A percentile compares a stretch with the other conserved stretches of the same genome.
Conservation (phyloP, 1,284 basidiomycete species). For the Pseudozyma sp. region DNA sequence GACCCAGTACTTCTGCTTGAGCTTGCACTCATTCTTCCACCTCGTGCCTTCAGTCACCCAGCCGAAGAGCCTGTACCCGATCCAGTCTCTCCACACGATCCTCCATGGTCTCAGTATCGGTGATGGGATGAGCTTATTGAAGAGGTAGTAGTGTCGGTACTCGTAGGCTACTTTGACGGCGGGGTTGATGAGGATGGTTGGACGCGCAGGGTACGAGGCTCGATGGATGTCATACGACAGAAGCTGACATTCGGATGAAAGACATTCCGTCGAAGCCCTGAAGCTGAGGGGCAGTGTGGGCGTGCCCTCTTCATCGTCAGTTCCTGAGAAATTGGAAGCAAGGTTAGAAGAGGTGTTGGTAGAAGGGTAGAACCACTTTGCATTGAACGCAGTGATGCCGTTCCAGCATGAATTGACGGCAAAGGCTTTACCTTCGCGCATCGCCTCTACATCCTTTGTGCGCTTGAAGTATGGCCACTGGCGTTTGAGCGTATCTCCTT, state of each 20-base stretch:
- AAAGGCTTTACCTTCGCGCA: conserved; percentile 70
- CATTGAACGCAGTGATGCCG: conserved; percentile 73
- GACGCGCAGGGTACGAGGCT: conserved; percentile 69
- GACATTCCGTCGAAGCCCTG: conserved; percentile 72
- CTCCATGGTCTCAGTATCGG: conserved; percentile 51
- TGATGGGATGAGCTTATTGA: conserved; percentile 43
- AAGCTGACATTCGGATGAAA: conserved; percentile 74
- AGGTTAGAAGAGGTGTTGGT: conserved; percentile 2
- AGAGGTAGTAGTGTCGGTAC: conserved; percentile 43
- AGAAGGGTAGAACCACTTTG: conserved; percentile 70
- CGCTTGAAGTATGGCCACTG: conserved; percentile 74
- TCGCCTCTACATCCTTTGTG: conserved; percentile 68
- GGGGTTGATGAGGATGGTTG: conserved; percentile 72
- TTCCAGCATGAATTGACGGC: conserved; percentile 76
- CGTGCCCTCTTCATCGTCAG: conserved; percentile 62
- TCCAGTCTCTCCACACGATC: conserved; percentile 53
- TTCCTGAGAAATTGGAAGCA: neutral
- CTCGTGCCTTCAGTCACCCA: conserved; percentile 45
- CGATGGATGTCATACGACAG: conserved; percentile 75
- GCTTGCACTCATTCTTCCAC: conserved; percentile 29
- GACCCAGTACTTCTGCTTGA: conserved; percentile 23
- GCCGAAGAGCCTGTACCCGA: conserved; percentile 44
- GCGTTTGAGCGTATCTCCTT: conserved; percentile 70
- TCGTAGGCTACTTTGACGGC: conserved; percentile 54
- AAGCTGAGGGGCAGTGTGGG: conserved; percentile 70